Percentiles rank a stretch among this genome's conserved stretches.
Evolutionary conservation across 345 rosid species (phyloP).

Genomic region (Eutrema japonicum): DNA sequence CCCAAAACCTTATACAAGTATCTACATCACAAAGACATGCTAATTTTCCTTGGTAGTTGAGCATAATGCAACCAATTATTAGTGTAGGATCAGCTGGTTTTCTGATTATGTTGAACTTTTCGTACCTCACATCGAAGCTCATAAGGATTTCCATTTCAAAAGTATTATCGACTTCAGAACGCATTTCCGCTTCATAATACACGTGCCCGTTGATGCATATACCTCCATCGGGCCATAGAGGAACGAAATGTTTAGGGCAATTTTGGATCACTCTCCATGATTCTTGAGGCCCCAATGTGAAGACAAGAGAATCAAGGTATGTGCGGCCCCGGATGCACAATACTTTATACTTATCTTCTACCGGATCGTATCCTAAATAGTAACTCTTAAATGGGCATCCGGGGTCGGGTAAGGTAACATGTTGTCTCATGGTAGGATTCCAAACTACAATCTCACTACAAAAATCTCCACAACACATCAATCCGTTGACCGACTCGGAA

Average conservation of each 20-base stretch:
- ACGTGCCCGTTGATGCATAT: constrained; percentile 23
- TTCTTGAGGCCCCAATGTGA: constrained; percentile 15
- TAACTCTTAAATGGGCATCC: too few relatives aligned
- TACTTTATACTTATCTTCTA: constrained; percentile 28
- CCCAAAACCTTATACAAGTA: constrained; percentile 14
- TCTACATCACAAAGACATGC: neutral
- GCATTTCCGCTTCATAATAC: constrained; percentile 4
- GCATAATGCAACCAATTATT: too few relatives aligned
- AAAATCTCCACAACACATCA: neutral
- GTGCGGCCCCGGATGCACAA: neutral
- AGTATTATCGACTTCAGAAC: too few relatives aligned
- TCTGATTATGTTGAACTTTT: neutral
- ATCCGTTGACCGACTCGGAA: constrained; percentile 4
- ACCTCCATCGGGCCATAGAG: neutral
- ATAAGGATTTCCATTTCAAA: neutral
- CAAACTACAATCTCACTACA: neutral
- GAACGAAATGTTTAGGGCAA: neutral
- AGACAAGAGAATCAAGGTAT: too few relatives aligned
- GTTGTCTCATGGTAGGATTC: constrained; percentile 30
- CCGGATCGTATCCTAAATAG: constrained; percentile 12
- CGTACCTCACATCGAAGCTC: constrained; percentile 30
- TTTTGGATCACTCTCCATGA: constrained; percentile 17
- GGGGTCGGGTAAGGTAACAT: neutral
- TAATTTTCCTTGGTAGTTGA: constrained; percentile 26
- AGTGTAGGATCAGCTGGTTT: neutral